Evolutionary conservation across 2,329 filamentous ascomycete species (phyloP), one percentile per base, ranked within the genome.

Genomic region (Pyrenophora teres): DNA sequence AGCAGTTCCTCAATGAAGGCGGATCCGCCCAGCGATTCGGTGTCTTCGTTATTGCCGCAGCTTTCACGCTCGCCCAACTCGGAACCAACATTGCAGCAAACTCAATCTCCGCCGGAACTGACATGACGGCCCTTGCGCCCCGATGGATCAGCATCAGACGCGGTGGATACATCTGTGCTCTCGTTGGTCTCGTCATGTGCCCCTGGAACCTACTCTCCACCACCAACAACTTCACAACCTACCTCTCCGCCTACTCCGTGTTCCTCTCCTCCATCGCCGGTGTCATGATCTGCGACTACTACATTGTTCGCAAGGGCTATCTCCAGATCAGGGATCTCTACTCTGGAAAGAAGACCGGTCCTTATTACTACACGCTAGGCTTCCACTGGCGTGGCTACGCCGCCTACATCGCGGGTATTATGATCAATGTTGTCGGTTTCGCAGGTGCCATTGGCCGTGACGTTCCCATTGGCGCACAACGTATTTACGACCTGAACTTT

Each of bases 181-280:
- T 81, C 1, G 79, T 96, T 48, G 91, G 90, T 47, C 79, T 96
- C 10, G 88, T 86, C 56, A 95, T 96, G 84, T 94, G 90, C 70
- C 92, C 92, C 0, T 93, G 87, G 84, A 89, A 89, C 54, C 82
- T 96, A 0, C 83, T 96, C 7, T 85, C 82, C 2, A 79, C 79
- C 38, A 84, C 84, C 38, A 96, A 93, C 78, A 86, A 87, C 74
- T 96, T 96, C 77, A 94, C 90, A 0, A 95, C 90, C 3, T 96
- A 96, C 69, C 84, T 97, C 0, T 94, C 89, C 0, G 88, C 92
- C 1, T 96, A 96, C 78, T 92, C 89, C 3, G 91, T 97, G 50
- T 97, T 97, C 76, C 82, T 97, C n/a, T 92, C 89, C 52, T 91
- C 89, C 37, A 95, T 97, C 57, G 92, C 90, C 0, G 92, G 92